A percentile compares a stretch with the other conserved stretches of the same genome.
Conservation (phyloP, 1,139 yeast genomes). For the Nadsonia commutata region DNA sequence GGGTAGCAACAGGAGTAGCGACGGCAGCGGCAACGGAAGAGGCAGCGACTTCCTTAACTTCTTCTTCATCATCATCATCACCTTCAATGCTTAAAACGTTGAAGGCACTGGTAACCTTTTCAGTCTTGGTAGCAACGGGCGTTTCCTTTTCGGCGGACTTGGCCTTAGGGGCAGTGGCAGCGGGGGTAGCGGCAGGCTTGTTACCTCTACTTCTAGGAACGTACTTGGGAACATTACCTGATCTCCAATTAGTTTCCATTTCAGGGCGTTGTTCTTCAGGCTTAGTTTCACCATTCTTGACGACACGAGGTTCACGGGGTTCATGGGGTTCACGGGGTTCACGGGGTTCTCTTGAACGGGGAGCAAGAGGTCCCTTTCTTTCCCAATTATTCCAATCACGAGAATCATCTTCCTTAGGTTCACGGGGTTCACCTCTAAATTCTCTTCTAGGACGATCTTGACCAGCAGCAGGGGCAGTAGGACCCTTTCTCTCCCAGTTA, state of each 20-base stretch:
- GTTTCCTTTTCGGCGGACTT: conserved; percentile 9
- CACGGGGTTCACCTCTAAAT: conserved; percentile 4
- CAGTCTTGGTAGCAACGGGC: conserved; percentile 8
- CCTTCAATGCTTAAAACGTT: conserved; percentile 55
- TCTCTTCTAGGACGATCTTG: conserved; percentile 1
- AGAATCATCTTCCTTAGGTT: conserved; percentile 24
- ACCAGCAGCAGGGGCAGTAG: conserved; percentile 16
- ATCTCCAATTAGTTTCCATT: background rate
- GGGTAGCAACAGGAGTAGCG: conserved; percentile 26
- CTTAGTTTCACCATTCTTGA: conserved; percentile 4
- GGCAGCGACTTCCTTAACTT: conserved; percentile 14
- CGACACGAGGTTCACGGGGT: conserved; percentile 6
- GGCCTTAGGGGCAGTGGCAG: background rate
- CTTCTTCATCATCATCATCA: conserved; percentile 39
- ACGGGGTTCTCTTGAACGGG: conserved; percentile 9
- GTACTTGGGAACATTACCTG: background rate
- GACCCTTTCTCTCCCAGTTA: conserved; percentile 21
- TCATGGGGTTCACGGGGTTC: conserved; percentile 6
- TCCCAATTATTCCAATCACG: conserved; percentile 28
- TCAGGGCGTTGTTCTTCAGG: conserved; percentile 3
- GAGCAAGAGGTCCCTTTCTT: conserved; percentile 24
- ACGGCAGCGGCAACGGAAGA: conserved; percentile 25
- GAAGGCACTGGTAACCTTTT: conserved; percentile 25
- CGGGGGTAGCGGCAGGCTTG: background rate
- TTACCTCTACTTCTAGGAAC: background rate